phyloP scores from a whole-genome alignment of 345 rosid species.

The Alliaria petiolata region DNA sequence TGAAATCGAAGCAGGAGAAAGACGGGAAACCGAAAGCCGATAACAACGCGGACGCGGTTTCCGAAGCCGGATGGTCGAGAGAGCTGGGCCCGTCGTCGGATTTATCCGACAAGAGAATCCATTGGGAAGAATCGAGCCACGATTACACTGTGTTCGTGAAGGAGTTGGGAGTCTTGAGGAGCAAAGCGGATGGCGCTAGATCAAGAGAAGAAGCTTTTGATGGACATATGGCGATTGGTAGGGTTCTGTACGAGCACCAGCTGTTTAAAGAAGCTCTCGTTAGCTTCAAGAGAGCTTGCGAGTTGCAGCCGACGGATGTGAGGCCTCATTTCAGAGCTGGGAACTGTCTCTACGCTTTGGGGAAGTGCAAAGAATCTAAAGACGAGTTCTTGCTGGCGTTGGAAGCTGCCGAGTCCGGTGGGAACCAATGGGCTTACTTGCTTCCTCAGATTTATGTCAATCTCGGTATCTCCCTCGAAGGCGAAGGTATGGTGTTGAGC shows the following conservation, averaged over 20 bases:
- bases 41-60: constrained; percentile 66
- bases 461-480: constrained; percentile 90
- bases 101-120: constrained; percentile 63
- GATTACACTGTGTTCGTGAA: constrained; percentile 62
- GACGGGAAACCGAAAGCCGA: constrained; percentile 62
- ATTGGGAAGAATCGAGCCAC: constrained; percentile 76
- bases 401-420: constrained; percentile 89
- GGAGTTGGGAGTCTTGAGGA: constrained; percentile 77
- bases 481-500: constrained; percentile 96
- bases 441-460: constrained; percentile 96
- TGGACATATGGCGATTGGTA: constrained; percentile 92
- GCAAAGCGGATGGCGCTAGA: constrained; percentile 75
- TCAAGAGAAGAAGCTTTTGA: constrained; percentile 97
- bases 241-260: constrained; percentile 80
- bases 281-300: constrained; percentile 91
- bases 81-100: constrained; percentile 79
- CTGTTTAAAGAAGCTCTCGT: constrained; percentile 80
- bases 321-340: constrained; percentile 93
- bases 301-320: constrained; percentile 82
- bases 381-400: constrained; percentile 77
- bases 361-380: constrained; percentile 72
- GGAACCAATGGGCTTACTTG: constrained; percentile 83
- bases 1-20: constrained; percentile 79
- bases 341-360: constrained; percentile 72
- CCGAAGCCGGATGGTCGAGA: constrained; percentile 79